phyloP scores from a whole-genome alignment of 768 basidiomycete genomes.

The Podaxis sp. region DNA sequence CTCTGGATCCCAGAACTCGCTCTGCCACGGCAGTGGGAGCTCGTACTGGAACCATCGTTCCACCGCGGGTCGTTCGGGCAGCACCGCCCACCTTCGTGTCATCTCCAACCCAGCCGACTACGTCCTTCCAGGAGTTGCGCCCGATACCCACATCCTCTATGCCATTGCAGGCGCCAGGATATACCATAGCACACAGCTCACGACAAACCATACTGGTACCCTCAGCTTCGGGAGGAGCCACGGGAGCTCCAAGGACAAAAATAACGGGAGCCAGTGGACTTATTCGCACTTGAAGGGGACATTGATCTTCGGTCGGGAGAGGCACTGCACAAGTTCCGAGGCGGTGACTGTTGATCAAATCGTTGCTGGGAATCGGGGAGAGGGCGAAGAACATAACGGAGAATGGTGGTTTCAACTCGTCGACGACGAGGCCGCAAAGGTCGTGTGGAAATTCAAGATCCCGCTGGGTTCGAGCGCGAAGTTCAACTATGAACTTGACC shows the following conservation, averaged over 20 bases:
- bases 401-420: slow-evolving; percentile 65
- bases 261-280: slow-evolving; percentile 46
- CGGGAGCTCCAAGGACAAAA: slow-evolving; percentile 23
- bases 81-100: neutral
- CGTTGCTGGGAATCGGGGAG: neutral
- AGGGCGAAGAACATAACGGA: slow-evolving; percentile 4
- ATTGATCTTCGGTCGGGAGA: slow-evolving; percentile 52
- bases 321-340: slow-evolving; percentile 25
- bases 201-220: neutral
- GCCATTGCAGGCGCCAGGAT: slow-evolving; percentile 18
- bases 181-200: slow-evolving; percentile 25
- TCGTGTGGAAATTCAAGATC: slow-evolving; percentile 70
- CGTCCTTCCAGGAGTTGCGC: slow-evolving; percentile 5
- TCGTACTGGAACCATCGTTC: neutral
- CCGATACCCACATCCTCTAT: slow-evolving; percentile 7
- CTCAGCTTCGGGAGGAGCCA: slow-evolving; percentile 4
- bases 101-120: slow-evolving; percentile 1
- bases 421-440: slow-evolving; percentile 54
- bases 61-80: neutral
- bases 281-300: slow-evolving; percentile 61
- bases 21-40: neutral
- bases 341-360: neutral
- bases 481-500: slow-evolving; percentile 77
- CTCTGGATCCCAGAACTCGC: neutral
- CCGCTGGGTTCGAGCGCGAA: slow-evolving; percentile 32